These are phyloP conservation scores for Dissophora globulifera DNA, from an alignment of 192 early-diverging fungal genomes.

Conservation along the genomic window DNA sequence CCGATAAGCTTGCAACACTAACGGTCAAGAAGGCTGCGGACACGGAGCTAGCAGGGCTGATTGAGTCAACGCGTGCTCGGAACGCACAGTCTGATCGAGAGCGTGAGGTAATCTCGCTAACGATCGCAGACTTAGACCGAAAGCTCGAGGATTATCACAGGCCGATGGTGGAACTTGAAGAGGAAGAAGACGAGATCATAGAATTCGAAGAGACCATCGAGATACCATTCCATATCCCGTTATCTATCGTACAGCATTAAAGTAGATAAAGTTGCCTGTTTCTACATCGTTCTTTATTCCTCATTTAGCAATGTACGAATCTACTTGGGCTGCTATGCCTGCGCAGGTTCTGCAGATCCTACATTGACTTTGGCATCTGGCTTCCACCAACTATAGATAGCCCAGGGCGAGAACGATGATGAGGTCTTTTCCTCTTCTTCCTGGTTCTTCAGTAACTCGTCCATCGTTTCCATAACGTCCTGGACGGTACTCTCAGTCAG, in stretches of 20 bases:
- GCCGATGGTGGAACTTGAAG: background rate
- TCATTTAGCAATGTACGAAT: background rate
- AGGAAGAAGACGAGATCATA: background rate
- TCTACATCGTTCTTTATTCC: background rate
- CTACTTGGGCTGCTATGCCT: conserved; percentile 6
- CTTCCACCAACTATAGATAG: too few species aligned
- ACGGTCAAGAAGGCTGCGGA: conserved; percentile 6
- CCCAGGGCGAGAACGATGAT: too few species aligned
- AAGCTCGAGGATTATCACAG: background rate
- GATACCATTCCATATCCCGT: background rate
- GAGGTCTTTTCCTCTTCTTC: conserved; percentile 48
- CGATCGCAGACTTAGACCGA: conserved; percentile 6
- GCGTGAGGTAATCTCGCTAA: background rate
- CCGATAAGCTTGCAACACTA: background rate
- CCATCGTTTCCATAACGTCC: conserved; percentile 47
- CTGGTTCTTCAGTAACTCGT: conserved; percentile 34
- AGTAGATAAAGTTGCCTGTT: background rate
- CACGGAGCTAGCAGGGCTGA: conserved; percentile 4
- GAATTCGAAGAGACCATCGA: background rate
- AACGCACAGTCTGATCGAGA: conserved; percentile 10
- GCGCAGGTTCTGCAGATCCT: conserved; percentile 13
- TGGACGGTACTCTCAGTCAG: conserved; percentile 27
- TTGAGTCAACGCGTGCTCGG: background rate
- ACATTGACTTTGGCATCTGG: conserved; percentile 2
- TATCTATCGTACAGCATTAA: too few species aligned